phyloP scores from a whole-genome alignment of 768 basidiomycete species.

The Sporobolomyces phaffii region DNA sequence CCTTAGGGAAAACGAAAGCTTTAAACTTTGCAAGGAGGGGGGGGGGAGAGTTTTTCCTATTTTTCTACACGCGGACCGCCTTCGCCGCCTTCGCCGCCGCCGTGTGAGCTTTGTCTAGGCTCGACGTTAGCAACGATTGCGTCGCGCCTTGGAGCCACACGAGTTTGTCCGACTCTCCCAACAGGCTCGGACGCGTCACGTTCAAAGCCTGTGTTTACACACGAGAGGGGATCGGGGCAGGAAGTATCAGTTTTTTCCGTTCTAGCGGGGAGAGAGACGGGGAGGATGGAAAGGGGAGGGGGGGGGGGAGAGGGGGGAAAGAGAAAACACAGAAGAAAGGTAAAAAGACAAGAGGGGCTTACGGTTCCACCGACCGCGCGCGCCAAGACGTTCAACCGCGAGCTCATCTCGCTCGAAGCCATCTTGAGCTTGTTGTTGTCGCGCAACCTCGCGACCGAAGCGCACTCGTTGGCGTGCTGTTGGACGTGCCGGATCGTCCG shows the following conservation, averaged over 20 bases:
- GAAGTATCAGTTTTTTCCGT: background rate
- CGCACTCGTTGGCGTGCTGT: background rate
- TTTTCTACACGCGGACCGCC: no score
- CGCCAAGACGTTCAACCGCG: slow-evolving; percentile 4
- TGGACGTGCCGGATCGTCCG: slow-evolving; percentile 53
- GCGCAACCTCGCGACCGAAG: no score
- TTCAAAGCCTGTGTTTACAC: background rate
- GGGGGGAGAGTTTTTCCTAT: no score
- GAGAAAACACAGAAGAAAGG: no score
- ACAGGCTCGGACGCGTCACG: slow-evolving; percentile 15
- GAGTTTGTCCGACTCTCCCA: slow-evolving; percentile 24
- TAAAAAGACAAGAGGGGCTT: background rate
- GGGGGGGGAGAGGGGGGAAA: no score
- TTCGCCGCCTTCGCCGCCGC: background rate
- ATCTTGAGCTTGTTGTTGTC: slow-evolving; percentile 14
- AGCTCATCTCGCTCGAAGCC: slow-evolving; percentile 25
- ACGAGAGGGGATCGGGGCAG: no score
- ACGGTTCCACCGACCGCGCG: background rate
- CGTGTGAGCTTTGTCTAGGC: background rate
- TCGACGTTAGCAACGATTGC: slow-evolving; percentile 1
- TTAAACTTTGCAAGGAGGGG: no score
- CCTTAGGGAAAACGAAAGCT: no score
- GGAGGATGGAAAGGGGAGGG: background rate
- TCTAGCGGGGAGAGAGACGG: background rate
- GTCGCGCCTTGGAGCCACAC: slow-evolving; percentile 34